These are phyloP conservation scores for Dendrobium officinale DNA, from an alignment of 106 monocot species.

Conservation along the genomic window DNA sequence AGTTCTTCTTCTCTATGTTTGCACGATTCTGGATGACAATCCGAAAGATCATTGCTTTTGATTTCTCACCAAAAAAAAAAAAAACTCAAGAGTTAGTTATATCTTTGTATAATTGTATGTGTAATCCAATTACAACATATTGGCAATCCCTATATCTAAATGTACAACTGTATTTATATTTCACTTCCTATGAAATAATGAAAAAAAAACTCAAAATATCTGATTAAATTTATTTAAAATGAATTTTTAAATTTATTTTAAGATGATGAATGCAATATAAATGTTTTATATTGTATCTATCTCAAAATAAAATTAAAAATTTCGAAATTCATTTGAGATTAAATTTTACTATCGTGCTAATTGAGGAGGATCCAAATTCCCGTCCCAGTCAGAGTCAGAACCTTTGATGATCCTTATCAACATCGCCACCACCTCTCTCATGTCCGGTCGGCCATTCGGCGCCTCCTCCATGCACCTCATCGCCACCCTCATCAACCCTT, in stretches of 20 bases:
- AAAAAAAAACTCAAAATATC: too few species aligned
- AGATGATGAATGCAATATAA: too few species aligned
- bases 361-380: neutral
- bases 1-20: too few species aligned
- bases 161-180: neutral
- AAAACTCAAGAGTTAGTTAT: neutral
- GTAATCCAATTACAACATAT: neutral
- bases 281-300: too few species aligned
- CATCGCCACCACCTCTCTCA: conserved; percentile 47
- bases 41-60: too few species aligned
- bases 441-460: conserved; percentile 59
- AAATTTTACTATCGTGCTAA: neutral
- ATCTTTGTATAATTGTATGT: neutral
- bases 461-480: conserved; percentile 55
- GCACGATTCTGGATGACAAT: too few species aligned
- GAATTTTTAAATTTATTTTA: too few species aligned
- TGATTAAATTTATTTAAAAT: too few species aligned
- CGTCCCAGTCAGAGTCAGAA: neutral
- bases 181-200: too few species aligned
- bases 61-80: too few species aligned
- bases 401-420: conserved; percentile 17
- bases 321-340: too few species aligned
- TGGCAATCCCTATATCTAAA: neutral
- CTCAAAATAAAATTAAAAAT: too few species aligned
- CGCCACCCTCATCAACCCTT: conserved; percentile 34